Evolutionary conservation across 2,329 filamentous ascomycete species (phyloP).

Genomic region (Pochonia chlamydosporia): DNA sequence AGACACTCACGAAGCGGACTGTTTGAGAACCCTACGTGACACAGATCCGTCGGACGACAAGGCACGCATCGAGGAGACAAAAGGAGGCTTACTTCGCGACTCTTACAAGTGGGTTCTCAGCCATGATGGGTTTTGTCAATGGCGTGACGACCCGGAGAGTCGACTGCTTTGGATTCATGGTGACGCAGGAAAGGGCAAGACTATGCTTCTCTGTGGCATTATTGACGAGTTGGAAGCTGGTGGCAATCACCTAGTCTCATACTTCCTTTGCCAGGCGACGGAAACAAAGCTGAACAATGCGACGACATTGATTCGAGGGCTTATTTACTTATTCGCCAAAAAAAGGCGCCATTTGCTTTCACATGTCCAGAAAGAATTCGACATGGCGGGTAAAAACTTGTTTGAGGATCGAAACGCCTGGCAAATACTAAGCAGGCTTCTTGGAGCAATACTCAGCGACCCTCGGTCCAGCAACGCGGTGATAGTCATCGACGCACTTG

Average conservation of each 20-base stretch:
- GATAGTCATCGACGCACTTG: constrained; percentile 40
- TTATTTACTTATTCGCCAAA: constrained; percentile 33
- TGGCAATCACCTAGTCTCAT: background rate
- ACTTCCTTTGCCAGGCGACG: constrained; percentile 9
- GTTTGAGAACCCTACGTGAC: constrained; percentile 15
- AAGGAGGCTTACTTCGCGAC: constrained; percentile 26
- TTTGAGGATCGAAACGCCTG: constrained; percentile 36
- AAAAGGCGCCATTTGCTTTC: constrained; percentile 25
- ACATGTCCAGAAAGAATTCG: constrained; percentile 28
- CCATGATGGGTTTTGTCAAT: constrained; percentile 16
- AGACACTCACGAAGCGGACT: constrained; percentile 11
- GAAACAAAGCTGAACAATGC: background rate
- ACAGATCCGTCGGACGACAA: constrained; percentile 27
- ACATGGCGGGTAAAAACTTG: constrained; percentile 22
- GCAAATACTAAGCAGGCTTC: constrained; percentile 28
- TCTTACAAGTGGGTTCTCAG: constrained; percentile 29
- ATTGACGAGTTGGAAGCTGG: constrained; percentile 13
- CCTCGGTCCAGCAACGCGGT: constrained; percentile 16
- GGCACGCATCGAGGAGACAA: constrained; percentile 24
- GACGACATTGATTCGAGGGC: constrained; percentile 19
- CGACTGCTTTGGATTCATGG: constrained; percentile 33
- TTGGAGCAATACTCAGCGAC: constrained; percentile 33
- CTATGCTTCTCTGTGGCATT: constrained; percentile 35
- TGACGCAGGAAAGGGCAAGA: too few species aligned
- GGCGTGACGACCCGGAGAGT: constrained; percentile 5